These are phyloP conservation scores for Phoenix roebelenii DNA, from an alignment of 176 grass and related monocot genomes.

Conservation along the genomic window DNA sequence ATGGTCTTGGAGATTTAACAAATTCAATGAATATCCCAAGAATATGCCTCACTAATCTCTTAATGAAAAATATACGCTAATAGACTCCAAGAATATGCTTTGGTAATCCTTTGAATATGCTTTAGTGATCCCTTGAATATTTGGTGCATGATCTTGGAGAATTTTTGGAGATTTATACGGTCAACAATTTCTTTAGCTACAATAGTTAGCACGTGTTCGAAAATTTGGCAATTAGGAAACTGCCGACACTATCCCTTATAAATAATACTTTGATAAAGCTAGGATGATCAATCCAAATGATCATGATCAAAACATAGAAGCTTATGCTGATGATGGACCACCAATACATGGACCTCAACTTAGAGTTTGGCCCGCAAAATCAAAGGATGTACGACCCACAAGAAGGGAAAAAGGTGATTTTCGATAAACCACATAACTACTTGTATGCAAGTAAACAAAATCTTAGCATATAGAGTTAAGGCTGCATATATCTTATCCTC, in stretches of 20 bases:
- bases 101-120: too few relatives aligned
- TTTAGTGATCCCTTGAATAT: too few relatives aligned
- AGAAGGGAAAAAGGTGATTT: neutral
- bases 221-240: constrained; percentile 19
- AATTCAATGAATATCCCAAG: too few relatives aligned
- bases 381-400: neutral
- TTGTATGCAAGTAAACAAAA: neutral
- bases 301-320: neutral
- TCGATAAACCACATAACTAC: neutral
- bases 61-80: too few relatives aligned
- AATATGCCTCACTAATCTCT: too few relatives aligned
- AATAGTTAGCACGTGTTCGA: constrained; percentile 6
- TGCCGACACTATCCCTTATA: constrained; percentile 2
- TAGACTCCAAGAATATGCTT: too few relatives aligned
- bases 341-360: neutral
- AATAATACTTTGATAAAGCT: constrained; percentile 18
- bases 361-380: neutral
- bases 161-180: too few relatives aligned
- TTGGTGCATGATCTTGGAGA: too few relatives aligned
- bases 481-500: too few relatives aligned
- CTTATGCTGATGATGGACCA: neutral
- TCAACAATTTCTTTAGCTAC: neutral
- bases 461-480: too few relatives aligned
- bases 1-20: too few relatives aligned
- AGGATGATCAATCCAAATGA: constrained; percentile 20